These are phyloP conservation scores for Phytophthora fragariaefolia DNA, from an alignment of 352 stramenopile genomes.

Conservation along the genomic window DNA sequence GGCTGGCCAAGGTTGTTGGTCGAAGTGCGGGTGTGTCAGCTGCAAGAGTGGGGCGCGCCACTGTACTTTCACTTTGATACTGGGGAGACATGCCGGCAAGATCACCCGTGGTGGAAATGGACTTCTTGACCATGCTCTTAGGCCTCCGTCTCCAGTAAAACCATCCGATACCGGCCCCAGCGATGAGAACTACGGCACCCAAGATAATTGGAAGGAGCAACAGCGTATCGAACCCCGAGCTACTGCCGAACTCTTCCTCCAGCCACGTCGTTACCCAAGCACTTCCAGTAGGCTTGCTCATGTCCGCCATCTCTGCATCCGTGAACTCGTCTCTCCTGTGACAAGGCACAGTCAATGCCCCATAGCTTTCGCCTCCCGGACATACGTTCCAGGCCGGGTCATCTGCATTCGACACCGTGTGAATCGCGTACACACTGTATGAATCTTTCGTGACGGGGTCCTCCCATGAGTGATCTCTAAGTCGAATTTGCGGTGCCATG, in stretches of 20 bases:
- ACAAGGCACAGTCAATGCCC: conserved; percentile 24
- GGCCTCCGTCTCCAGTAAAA: conserved; percentile 21
- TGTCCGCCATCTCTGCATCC: conserved; percentile 20
- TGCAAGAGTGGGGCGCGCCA: conserved; percentile 34
- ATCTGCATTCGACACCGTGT: conserved; percentile 28
- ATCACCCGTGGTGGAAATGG: conserved; percentile 11
- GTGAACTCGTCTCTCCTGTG: conserved; percentile 19
- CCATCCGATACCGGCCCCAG: conserved; percentile 1
- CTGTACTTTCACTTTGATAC: conserved; percentile 31
- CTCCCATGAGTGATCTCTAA: conserved; percentile 33
- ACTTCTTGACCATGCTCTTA: conserved; percentile 4
- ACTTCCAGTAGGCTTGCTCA: no score
- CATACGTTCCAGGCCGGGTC: conserved; percentile 37
- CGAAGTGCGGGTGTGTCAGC: conserved; percentile 6
- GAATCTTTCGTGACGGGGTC: conserved; percentile 34
- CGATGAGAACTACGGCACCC: conserved; percentile 1
- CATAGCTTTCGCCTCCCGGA: conserved; percentile 23
- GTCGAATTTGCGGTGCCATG: conserved; percentile 33
- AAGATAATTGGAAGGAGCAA: conserved; percentile 18
- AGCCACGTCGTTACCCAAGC: no score
- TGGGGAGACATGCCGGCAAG: conserved; percentile 16
- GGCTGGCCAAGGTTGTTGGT: conserved; percentile 19
- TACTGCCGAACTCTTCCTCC: no score
- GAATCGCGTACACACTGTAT: conserved; percentile 39
- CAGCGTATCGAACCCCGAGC: no score